Base-by-base conservation (phyloP, 345 rosid genomes). In the Pistacia atlantica region DNA sequence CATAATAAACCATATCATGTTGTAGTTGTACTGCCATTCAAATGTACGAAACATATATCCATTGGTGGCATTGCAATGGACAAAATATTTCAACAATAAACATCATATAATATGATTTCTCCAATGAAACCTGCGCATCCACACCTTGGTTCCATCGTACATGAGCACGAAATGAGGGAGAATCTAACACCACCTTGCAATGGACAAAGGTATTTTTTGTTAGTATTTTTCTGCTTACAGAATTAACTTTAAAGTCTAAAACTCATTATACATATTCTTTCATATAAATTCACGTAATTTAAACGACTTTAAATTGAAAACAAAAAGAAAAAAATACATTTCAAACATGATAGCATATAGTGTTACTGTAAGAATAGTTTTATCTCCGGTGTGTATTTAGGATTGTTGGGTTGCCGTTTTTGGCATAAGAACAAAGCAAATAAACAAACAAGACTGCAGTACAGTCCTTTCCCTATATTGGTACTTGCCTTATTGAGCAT, bases 381-480 rank as follows among this genome's bases (percentile, higher is more conserved):
- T 16, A 42, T 42, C 9, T 6, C 8, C 6, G 46, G 5, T 2
- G 12, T 5, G 14, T 17, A 33, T 25, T 1, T 5, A 28, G 20
- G 35, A 16, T 12, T 17, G 14, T 28, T 63, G 67, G n/a, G 17
- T 67, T 48, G 38, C 58, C 35, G 13, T 14, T 37, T 71, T 9
- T 37, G 52, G 48, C 61, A 37, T 20, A 33, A 9, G 33, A 18
- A 60, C 10, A 46, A 73, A 73, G 17, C 28, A 48, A 17, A 11
- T 25, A 42, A 58, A 59, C 67, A 72, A 73, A 67, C 33, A 61
- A 72, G 58, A 28, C 66, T 25, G 66, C 55, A 72, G 11, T 42
- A 42, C 46, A 42, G 46, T 1, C 46, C 46, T 0, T 8, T 42
- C 1, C 13, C 9, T 6, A 0, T 42, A 1, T 17, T 3, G 6